phyloP scores from a whole-genome alignment of 2,329 filamentous ascomycete species.

The Xylaria sp. region DNA sequence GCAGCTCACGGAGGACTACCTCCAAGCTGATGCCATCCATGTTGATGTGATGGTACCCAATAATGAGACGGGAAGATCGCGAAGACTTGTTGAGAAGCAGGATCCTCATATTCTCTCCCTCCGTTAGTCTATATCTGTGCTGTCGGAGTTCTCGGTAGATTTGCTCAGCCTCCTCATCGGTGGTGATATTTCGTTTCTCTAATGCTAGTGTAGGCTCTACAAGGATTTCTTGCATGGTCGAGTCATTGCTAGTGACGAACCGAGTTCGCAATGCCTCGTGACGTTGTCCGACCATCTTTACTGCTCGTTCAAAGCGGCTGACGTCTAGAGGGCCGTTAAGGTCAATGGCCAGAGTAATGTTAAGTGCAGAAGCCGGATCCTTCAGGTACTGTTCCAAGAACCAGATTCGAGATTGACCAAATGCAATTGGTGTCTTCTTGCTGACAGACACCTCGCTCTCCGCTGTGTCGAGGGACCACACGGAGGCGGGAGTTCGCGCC shows the following conservation, averaged over 20 bases:
- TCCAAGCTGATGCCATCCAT: slow-evolving; percentile 56
- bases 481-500: not conserved
- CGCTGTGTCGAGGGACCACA: slow-evolving; percentile 5
- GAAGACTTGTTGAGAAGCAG: not conserved
- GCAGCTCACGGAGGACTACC: slow-evolving; percentile 30
- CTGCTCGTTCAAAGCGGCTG: slow-evolving; percentile 48
- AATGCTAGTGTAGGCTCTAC: not conserved
- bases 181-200: not conserved
- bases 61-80: not conserved
- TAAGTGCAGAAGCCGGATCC: slow-evolving; percentile 54
- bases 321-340: slow-evolving; percentile 51
- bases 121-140: slow-evolving; percentile 42
- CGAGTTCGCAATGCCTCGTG: slow-evolving; percentile 52
- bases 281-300: slow-evolving; percentile 47
- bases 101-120: slow-evolving; percentile 21
- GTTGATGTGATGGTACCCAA: slow-evolving; percentile 28
- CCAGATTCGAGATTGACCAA: slow-evolving; percentile 8
- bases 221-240: slow-evolving; percentile 14
- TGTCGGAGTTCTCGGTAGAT: slow-evolving; percentile 3
- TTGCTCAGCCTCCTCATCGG: not conserved
- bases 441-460: not conserved
- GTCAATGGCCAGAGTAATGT: slow-evolving; percentile 50
- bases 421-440: not conserved
- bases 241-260: slow-evolving; percentile 41
- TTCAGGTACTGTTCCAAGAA: slow-evolving; percentile 44